Evolutionary conservation across 129 eudicot genomes (phyloP).

Genomic region (Escallonia herrerae): DNA sequence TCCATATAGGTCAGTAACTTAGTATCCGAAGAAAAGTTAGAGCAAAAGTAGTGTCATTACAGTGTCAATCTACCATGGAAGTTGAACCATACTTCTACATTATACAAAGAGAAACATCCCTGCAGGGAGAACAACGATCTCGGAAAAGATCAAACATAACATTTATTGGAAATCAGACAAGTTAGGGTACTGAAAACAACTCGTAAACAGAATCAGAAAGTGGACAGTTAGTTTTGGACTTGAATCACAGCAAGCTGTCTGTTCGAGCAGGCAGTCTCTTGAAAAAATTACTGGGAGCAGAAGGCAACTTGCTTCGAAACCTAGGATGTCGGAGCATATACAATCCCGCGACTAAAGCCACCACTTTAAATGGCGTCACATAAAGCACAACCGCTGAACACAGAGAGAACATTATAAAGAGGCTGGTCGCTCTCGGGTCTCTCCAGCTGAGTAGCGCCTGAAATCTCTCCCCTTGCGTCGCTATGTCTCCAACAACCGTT

Average conservation of each 20-base stretch:
- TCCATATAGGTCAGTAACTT: too few relatives aligned
- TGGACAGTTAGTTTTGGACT: neutral
- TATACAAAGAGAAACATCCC: neutral
- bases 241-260: slow-evolving; percentile 57
- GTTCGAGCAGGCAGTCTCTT: slow-evolving; percentile 67
- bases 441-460: slow-evolving; percentile 65
- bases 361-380: slow-evolving; percentile 52
- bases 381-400: slow-evolving; percentile 55
- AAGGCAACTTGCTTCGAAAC: slow-evolving; percentile 67
- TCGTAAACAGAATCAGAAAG: neutral
- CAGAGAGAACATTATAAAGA: slow-evolving; percentile 51
- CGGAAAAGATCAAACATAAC: slow-evolving; percentile 6
- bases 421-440: slow-evolving; percentile 75
- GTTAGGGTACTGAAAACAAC: neutral
- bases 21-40: too few relatives aligned
- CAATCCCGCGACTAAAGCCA: slow-evolving; percentile 46
- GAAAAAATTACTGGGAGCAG: slow-evolving; percentile 69
- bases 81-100: neutral
- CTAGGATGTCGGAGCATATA: slow-evolving; percentile 64
- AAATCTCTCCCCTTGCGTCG: slow-evolving; percentile 75
- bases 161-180: neutral
- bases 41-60: too few relatives aligned
- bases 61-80: too few relatives aligned
- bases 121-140: neutral
- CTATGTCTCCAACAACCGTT: slow-evolving; percentile 75